phyloP scores from a whole-genome alignment of 2,329 filamentous ascomycete species.

The Xylaria multiplex region DNA sequence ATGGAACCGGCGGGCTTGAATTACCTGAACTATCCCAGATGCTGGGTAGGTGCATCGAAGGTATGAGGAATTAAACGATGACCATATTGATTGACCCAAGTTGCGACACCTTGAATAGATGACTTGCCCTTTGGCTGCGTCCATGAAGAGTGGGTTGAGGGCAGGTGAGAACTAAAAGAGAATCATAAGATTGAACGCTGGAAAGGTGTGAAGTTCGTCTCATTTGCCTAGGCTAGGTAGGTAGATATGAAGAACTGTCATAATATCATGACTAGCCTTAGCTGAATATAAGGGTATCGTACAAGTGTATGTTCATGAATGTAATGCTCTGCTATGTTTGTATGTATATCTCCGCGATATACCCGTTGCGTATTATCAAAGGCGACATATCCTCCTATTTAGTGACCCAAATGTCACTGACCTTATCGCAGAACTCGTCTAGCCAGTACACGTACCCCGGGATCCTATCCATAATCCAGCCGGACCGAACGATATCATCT shows the following conservation, averaged over 20 bases:
- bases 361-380: not conserved
- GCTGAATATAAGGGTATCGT: constrained; percentile 21
- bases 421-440: constrained; percentile 27
- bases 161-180: not conserved
- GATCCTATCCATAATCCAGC: constrained; percentile 39
- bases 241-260: not conserved
- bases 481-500: constrained; percentile 34
- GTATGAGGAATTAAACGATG: not conserved
- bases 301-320: constrained; percentile 24
- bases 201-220: not conserved
- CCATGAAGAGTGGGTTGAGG: not conserved
- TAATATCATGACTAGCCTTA: not conserved
- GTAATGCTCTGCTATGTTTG: constrained; percentile 10
- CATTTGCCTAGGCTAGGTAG: not conserved
- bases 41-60: not conserved
- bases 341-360: constrained; percentile 16
- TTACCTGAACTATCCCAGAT: not conserved
- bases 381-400: constrained; percentile 3
- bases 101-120: not conserved
- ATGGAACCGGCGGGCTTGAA: not conserved
- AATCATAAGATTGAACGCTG: not conserved
- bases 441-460: constrained; percentile 32
- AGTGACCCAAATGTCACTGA: constrained; percentile 31
- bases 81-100: not conserved
- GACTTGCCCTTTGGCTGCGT: not conserved